Evolutionary conservation across 768 basidiomycete genomes (phyloP), one percentile per base, ranked within the genome.

Genomic region (Kondoa malvinella): DNA sequence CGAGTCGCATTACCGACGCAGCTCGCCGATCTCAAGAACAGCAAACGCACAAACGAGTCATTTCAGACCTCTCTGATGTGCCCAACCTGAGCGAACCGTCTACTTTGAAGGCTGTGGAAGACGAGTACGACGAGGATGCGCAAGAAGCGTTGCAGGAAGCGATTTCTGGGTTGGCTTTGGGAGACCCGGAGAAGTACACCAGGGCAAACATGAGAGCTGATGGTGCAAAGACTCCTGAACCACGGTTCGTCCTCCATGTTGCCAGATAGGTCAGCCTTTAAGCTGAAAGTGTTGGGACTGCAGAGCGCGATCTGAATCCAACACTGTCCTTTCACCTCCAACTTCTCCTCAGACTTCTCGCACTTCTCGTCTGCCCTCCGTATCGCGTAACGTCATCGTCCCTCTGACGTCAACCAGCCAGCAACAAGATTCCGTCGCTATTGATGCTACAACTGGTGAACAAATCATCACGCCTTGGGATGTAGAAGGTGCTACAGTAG

Each of bases 391-490:
- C n/a, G n/a, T n/a, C n/a, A n/a, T n/a, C n/a, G n/a, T n/a, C n/a
- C n/a, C n/a, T n/a, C n/a, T n/a, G n/a, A 12, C 50, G 50, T 25
- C 57, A 59, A 59, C 57, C 57, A 21, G 57, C 57, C 57, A 8
- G 4, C n/a, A 4, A 59, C 25, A 25, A 58, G 26, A 8, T 50
- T 50, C 40, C 27, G 34, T 25, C n/a, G 33, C 67, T 17, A 2
- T 56, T 40, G 32, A 27, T 34, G 21, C 64, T 25, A 17, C 32
- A 17, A 61, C 65, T 8, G 65, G 57, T 1, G 71, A 69, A n/a
- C 72, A 74, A 68, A 68, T 70, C 26, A 72, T 99, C 58, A 97
- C 95, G 0, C 95, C 95, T 17, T 99, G 95, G 89, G 91, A 96
- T 72, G 95, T 97, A 4, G 87, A 94, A 72, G 95, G 94, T 64